phyloP scores from a whole-genome alignment of 257 asterid genomes.

The Capsicum rhomboideum region DNA sequence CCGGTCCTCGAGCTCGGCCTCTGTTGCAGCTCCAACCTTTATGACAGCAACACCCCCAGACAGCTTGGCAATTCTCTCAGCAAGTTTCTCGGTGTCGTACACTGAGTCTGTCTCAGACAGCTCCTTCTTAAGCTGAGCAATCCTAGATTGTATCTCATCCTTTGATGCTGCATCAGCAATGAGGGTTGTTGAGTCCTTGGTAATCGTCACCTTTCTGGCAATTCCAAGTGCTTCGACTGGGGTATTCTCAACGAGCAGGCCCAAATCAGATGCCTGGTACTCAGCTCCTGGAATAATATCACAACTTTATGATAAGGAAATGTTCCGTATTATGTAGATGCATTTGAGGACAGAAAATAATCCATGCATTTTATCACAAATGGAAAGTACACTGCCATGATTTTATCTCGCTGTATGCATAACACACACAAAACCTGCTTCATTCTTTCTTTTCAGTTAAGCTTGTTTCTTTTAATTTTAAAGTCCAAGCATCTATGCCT shows the following conservation, averaged over 20 bases:
- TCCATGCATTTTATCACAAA: background rate
- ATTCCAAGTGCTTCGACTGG: constrained; percentile 71
- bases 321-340: background rate
- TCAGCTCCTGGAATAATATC: constrained; percentile 60
- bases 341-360: background rate
- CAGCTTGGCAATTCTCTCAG: constrained; percentile 90
- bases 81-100: constrained; percentile 80
- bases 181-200: constrained; percentile 76
- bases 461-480: background rate
- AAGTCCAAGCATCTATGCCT: background rate
- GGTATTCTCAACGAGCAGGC: constrained; percentile 73
- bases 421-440: background rate
- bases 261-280: constrained; percentile 84
- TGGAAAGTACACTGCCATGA: background rate
- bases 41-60: constrained; percentile 99
- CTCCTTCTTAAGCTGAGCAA: constrained; percentile 86
- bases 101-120: constrained; percentile 69
- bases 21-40: constrained; percentile 98
- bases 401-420: background rate
- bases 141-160: constrained; percentile 86
- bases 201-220: constrained; percentile 80
- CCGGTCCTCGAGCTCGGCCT: constrained; percentile 92
- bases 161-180: constrained; percentile 97
- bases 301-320: background rate
- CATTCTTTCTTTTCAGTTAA: background rate